These are phyloP conservation scores for Alternaria consortialis DNA, from an alignment of 2,329 filamentous ascomycete species.

Conservation along the genomic window DNA sequence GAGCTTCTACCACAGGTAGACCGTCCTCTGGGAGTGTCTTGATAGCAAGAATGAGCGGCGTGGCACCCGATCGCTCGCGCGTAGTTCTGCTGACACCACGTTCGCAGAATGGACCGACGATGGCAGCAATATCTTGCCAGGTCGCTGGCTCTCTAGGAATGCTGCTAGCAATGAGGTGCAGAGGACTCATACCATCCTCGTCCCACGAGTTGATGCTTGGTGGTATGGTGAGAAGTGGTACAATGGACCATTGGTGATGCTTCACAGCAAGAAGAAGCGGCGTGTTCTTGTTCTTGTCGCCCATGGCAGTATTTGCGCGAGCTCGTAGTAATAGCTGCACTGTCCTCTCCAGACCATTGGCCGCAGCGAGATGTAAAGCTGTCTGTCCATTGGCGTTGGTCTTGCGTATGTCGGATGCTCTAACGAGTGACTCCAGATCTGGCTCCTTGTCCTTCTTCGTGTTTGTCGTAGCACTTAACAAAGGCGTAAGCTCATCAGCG, in stretches of 20 bases:
- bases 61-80: conserved; percentile 44
- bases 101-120: conserved; percentile 39
- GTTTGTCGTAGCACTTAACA: conserved; percentile 26
- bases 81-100: conserved; percentile 44
- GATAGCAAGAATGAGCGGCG: conserved; percentile 45
- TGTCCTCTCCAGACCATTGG: conserved; percentile 33
- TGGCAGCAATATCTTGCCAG: conserved; percentile 41
- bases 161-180: conserved; percentile 43
- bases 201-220: conserved; percentile 47
- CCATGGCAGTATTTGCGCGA: conserved; percentile 31
- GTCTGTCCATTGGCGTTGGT: conserved; percentile 27
- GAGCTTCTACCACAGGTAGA: conserved; percentile 35
- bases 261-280: conserved; percentile 43
- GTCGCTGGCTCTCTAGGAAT: conserved; percentile 30
- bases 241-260: conserved; percentile 39
- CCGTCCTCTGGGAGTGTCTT: conserved; percentile 43
- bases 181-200: conserved; percentile 39
- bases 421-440: conserved; percentile 36
- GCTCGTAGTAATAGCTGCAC: conserved; percentile 36
- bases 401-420: conserved; percentile 31
- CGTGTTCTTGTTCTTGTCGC: conserved; percentile 37
- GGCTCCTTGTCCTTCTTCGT: conserved; percentile 29
- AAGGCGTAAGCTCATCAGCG: conserved; percentile 31
- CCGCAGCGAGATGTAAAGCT: conserved; percentile 42
- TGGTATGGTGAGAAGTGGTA: conserved; percentile 37